These are phyloP conservation scores for Alternaria sp. DNA, from an alignment of 2,329 filamentous ascomycete genomes.

Conservation along the genomic window DNA sequence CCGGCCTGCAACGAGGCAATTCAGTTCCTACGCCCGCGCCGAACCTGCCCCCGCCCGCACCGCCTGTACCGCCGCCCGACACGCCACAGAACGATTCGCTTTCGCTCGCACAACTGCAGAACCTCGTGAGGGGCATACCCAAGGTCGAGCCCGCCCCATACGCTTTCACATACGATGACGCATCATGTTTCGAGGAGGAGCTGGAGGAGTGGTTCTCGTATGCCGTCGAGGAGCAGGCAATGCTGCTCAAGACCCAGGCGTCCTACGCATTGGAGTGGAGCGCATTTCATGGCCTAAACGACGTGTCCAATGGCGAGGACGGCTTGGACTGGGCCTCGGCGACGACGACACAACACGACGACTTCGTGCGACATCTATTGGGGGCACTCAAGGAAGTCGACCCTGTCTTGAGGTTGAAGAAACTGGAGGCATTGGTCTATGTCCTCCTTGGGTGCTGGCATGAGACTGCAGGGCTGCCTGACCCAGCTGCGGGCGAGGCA, in stretches of 20 bases:
- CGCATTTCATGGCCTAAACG: conserved; percentile 47
- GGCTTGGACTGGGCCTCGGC: conserved; percentile 71
- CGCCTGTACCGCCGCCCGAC: conserved; percentile 39
- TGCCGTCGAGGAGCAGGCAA: conserved; percentile 81
- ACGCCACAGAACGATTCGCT: conserved; percentile 52
- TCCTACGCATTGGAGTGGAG: conserved; percentile 80
- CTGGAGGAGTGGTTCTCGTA: conserved; percentile 98
- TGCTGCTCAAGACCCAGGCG: conserved; percentile 75
- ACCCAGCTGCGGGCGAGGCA: conserved; percentile 8
- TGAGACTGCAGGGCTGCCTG: conserved; percentile 55
- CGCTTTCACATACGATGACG: conserved; percentile 71
- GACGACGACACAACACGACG: conserved; percentile 60
- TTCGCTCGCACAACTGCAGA: conserved; percentile 56
- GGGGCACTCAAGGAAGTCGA: conserved; percentile 40
- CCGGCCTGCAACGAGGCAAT: conserved; percentile 49
- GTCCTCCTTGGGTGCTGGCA: conserved; percentile 58
- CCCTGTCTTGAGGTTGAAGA: conserved; percentile 39
- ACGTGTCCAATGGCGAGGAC: conserved; percentile 49
- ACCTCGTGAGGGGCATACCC: conserved; percentile 54
- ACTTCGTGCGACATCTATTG: conserved; percentile 62
- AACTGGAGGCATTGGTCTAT: conserved; percentile 55
- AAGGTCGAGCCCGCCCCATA: conserved; percentile 62
- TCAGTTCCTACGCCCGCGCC: conserved; percentile 50
- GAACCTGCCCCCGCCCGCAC: conserved; percentile 52
- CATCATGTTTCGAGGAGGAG: conserved; percentile 75